Evolutionary conservation across 2,329 filamentous ascomycete species (phyloP).

Genomic region (Phyllosticta capitalensis): DNA sequence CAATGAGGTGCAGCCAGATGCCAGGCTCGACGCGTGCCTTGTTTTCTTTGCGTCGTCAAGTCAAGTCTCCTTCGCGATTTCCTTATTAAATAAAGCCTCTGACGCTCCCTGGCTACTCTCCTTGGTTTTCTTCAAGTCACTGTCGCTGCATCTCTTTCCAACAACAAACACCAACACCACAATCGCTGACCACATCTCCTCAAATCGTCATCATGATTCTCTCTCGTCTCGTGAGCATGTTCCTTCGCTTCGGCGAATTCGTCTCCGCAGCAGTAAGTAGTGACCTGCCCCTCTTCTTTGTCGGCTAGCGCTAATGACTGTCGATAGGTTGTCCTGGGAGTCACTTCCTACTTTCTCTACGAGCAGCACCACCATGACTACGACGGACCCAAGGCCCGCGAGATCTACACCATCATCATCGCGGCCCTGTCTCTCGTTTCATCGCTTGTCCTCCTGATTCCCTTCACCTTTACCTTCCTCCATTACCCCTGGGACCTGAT

Average conservation of each 20-base stretch:
- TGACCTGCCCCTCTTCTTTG: not conserved
- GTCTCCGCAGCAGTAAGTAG: conserved; percentile 54
- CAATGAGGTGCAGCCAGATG: no score
- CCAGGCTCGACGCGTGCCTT: not conserved
- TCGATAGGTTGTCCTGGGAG: conserved; percentile 49
- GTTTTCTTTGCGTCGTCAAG: not conserved
- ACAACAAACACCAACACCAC: not conserved
- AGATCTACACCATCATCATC: conserved; percentile 67
- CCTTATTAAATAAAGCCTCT: no score
- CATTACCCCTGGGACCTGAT: conserved; percentile 64
- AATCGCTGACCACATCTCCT: not conserved
- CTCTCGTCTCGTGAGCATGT: conserved; percentile 45
- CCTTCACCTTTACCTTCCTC: conserved; percentile 57
- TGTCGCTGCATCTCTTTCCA: not conserved
- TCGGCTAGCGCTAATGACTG: not conserved
- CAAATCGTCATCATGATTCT: conserved; percentile 27
- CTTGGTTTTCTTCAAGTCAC: not conserved
- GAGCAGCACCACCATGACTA: conserved; percentile 30
- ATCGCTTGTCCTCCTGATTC: conserved; percentile 63
- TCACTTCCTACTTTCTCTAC: conserved; percentile 59
- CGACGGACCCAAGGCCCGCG: conserved; percentile 44
- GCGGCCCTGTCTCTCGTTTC: conserved; percentile 60
- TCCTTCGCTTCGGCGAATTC: conserved; percentile 54
- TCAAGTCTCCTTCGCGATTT: no score
- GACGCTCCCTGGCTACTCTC: no score